Evolutionary conservation across 176 grass and related monocot species (phyloP), one percentile per base, ranked within the genome.

Genomic region (Triticum dicoccoides): DNA sequence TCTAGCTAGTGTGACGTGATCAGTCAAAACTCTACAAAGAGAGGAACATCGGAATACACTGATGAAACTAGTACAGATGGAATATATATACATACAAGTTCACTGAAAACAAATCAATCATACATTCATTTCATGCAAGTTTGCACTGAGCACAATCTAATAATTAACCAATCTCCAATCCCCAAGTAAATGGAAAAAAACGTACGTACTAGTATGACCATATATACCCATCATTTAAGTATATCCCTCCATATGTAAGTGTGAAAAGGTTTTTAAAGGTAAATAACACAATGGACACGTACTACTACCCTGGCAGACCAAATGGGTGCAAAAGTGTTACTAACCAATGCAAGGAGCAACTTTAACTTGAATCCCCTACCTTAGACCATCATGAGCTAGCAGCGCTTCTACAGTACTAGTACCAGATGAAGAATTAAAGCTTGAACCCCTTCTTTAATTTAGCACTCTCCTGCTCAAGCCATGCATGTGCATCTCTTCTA

Each of bases 331-430:
- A 77, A 82, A 44, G 77, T 74, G 86, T 85, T 88, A 30, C 29
- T 30, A 88, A 82, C 23, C 77, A 30, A 30, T 30, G 29, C 29
- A 84, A 82, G 80, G 38, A 58, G 78, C 77, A 82, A 62, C 85
- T 88, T 85, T 71, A 88, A 70, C 71, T 91, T 88, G 81, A 88
- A 62, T 54, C 42, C 37, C 89, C 82, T 91, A 88, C 86, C 86
- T 88, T 65, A 61, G 81, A 77, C 69, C 52, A 81, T 85, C 69
- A 88, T 88, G 90, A 85, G 63, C 86, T 88, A 71, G 77, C 77
- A 44, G 70, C 68, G 41, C 63, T 77, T 82, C 30, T 85, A 76
- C 69, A 69, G 67, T 17, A 67, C 39, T 67, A 10, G 39, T 42
- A 30, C 77, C 58, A 79, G 81, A 88, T 54, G 82, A 81, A 77